Conservation (phyloP, 73 alveolate genomes). For the Paramecium biaurelia region DNA sequence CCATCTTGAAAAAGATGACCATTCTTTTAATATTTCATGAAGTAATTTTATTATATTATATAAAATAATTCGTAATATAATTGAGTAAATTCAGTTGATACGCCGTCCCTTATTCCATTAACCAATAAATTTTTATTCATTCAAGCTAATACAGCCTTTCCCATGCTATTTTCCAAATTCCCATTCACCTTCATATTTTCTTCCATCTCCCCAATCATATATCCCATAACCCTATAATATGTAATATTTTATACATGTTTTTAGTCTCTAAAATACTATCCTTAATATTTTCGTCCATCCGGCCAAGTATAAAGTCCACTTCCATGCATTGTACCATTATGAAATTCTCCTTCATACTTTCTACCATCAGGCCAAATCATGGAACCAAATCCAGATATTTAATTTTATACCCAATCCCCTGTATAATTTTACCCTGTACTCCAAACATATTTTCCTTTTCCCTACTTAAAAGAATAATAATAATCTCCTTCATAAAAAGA, state of each 20-base stretch:
- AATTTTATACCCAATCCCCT: slow-evolving; percentile 57
- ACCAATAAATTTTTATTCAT: slow-evolving; percentile 63
- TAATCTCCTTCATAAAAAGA: slow-evolving; percentile 63
- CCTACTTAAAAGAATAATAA: slow-evolving; percentile 36
- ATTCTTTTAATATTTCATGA: not conserved
- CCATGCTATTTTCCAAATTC: slow-evolving; percentile 76
- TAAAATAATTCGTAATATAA: not conserved
- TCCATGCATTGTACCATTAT: slow-evolving; percentile 50
- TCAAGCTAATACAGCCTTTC: slow-evolving; percentile 65
- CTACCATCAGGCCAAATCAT: slow-evolving; percentile 64
- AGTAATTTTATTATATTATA: not conserved
- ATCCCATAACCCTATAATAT: not conserved
- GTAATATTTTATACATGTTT: not conserved
- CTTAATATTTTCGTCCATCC: slow-evolving; percentile 38
- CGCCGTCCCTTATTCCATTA: slow-evolving; percentile 69
- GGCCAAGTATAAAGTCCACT: slow-evolving; percentile 54
- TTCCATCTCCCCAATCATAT: slow-evolving; percentile 67
- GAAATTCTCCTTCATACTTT: slow-evolving; percentile 53
- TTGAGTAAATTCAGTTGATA: slow-evolving; percentile 1
- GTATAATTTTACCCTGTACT: slow-evolving; percentile 41
- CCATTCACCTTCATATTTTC: slow-evolving; percentile 72
- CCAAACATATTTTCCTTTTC: slow-evolving; percentile 63
- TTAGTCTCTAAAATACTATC: slow-evolving; percentile 31
- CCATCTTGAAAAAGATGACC: not conserved
- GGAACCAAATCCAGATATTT: slow-evolving; percentile 57